Evolutionary conservation across 1,284 basidiomycete species (phyloP).

Genomic region (Puccinia coronata): DNA sequence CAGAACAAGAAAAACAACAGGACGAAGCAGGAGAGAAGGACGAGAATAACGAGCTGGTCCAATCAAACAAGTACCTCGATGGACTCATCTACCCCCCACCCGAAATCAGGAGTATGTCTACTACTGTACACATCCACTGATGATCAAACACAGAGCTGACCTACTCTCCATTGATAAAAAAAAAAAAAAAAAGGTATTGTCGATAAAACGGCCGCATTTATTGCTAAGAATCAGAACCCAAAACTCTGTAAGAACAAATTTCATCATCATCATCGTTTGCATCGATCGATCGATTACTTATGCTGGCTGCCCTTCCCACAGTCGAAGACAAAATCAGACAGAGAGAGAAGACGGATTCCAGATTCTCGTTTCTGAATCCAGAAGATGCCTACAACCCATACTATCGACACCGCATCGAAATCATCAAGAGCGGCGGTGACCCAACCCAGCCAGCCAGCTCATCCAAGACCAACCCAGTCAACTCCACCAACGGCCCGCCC

Average conservation of each 20-base stretch:
- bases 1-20: no score
- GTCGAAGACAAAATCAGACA: slow-evolving; percentile 93
- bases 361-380: slow-evolving; percentile 89
- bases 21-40: no score
- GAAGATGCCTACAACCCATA: slow-evolving; percentile 96
- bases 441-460: slow-evolving; percentile 50
- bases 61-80: slow-evolving; percentile 67
- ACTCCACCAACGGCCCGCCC: slow-evolving; percentile 55
- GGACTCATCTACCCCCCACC: slow-evolving; percentile 88
- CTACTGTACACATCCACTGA: not conserved
- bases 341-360: slow-evolving; percentile 87
- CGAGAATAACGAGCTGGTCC: slow-evolving; percentile 33
- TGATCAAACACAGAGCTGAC: not conserved
- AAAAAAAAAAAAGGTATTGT: slow-evolving; percentile 76
- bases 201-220: slow-evolving; percentile 91
- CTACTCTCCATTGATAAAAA: not conserved
- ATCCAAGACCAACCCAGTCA: slow-evolving; percentile 54
- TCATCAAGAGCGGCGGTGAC: slow-evolving; percentile 71
- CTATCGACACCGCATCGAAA: slow-evolving; percentile 83
- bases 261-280: not conserved
- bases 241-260: slow-evolving; percentile 63
- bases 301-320: slow-evolving; percentile 9
- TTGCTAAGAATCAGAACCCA: slow-evolving; percentile 85
- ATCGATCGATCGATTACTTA: not conserved
- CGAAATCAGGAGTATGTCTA: slow-evolving; percentile 79